phyloP scores from a whole-genome alignment of 371 early-diverging fungal genomes.

The Mitosporidium daphniae region DNA sequence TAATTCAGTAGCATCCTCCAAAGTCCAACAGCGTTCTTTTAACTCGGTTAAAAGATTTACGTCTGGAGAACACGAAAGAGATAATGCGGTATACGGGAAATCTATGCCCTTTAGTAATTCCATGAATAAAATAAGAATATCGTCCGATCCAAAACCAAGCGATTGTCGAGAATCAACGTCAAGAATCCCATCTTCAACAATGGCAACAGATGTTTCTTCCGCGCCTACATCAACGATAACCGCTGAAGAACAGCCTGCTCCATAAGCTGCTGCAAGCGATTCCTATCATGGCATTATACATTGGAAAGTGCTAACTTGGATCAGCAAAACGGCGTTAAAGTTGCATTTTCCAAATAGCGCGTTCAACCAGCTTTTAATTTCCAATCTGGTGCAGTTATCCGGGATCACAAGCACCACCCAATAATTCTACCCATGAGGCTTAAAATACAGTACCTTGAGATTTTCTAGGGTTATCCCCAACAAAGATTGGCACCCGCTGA shows the following conservation, averaged over 20 bases:
- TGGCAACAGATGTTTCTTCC: slow-evolving; percentile 31
- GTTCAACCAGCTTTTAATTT: slow-evolving; percentile 18
- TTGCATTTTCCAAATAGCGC: slow-evolving; percentile 29
- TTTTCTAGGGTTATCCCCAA: too few relatives aligned
- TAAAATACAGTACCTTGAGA: too few relatives aligned
- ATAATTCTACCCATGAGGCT: too few relatives aligned
- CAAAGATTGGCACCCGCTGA: too few relatives aligned
- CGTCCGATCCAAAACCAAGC: slow-evolving; percentile 36
- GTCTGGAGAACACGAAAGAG: slow-evolving; percentile 18
- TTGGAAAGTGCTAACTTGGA: slow-evolving; percentile 13
- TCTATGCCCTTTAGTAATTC: slow-evolving; percentile 17
- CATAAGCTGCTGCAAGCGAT: slow-evolving; percentile 36
- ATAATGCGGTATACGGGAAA: slow-evolving; percentile 29
- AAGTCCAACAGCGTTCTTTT: slow-evolving; percentile 34
- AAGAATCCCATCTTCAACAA: slow-evolving; percentile 38
- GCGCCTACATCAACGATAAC: slow-evolving; percentile 64
- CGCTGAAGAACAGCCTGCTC: slow-evolving; percentile 41
- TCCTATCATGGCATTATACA: slow-evolving; percentile 9
- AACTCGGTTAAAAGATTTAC: slow-evolving; percentile 11
- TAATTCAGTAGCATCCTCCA: slow-evolving; percentile 31
- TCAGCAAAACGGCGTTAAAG: slow-evolving; percentile 24
- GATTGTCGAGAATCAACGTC: slow-evolving; percentile 6
- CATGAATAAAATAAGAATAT: slow-evolving; percentile 27
- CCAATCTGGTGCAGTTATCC: slow-evolving; percentile 19
- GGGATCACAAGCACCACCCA: slow-evolving; percentile 34